Base-by-base conservation (phyloP, 1,284 basidiomycete genomes). In the Exsudoporus floridanus region DNA sequence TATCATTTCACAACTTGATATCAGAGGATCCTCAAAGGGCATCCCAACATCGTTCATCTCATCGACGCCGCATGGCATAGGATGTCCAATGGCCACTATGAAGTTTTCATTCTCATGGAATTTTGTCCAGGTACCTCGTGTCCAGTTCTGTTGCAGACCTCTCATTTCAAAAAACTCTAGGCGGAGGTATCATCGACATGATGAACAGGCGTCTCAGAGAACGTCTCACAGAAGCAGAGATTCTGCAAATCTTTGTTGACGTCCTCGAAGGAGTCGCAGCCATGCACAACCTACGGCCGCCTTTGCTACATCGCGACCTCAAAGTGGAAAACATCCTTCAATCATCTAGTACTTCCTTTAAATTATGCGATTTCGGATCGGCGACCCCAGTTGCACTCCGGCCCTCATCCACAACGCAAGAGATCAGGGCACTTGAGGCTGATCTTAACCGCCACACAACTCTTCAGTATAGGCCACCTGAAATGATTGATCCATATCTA, bases 31-130 rank as follows among this genome's bases (percentile, higher is more conserved):
- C 79, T 96, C 50, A 87, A 90, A 73, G 90, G 91, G 35, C 93
- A 96, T 66, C 88, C 92, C 5, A 93, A 95, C 69, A 94, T 97
- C 56, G 94, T 96, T 53, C 86, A 94, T 68, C 85, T 97, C 67
- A 90, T 96, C 68, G 94, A 97, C 73, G 93, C 94, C n/a, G 87
- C 92, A 46, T 93, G 92, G 80, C 86, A 92, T 58, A 82, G 84
- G 55, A 79, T 92, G 67, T 76, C 89, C 3, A 89, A 88, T 64
- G 92, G 92, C 41, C 80, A 81, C 41, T 94, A 90, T 70, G 97
- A 99, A 72, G 95, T 99, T 42, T 98, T 98, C 72, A 99, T 99
- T 68, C 81, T 99, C 55, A 99, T 99, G 97, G 97, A 99, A 72
- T 98, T 88, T 71, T 98, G 94, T 70, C 77, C 81, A 66, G 82